A percentile compares a stretch with the other conserved stretches of the same genome.
phyloP scores from a whole-genome alignment of 2,329 filamentous ascomycete genomes.

The Talaromyces sp. region DNA sequence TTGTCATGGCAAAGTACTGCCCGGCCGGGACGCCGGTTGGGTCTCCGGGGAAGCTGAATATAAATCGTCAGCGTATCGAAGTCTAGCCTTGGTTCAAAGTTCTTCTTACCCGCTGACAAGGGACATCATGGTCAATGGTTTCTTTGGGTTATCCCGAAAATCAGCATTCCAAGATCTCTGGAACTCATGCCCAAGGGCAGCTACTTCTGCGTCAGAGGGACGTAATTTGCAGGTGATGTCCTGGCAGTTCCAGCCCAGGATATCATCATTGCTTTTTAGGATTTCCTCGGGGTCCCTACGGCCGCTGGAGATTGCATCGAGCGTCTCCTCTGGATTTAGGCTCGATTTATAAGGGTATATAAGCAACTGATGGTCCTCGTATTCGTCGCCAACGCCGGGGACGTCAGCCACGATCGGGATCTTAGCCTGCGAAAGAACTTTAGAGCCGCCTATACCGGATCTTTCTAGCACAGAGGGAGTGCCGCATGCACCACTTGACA shows the following conservation, averaged over 20 bases:
- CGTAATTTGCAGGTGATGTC: conserved; percentile 3
- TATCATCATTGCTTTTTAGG: neutral
- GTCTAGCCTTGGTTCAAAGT: neutral
- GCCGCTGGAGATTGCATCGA: conserved; percentile 2
- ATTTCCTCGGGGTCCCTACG: neutral
- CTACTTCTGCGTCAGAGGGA: conserved; percentile 3
- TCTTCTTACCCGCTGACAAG: neutral
- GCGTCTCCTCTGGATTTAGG: neutral
- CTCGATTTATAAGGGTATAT: conserved; percentile 1
- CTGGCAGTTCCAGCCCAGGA: conserved; percentile 1
- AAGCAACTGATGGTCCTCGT: conserved; percentile 3
- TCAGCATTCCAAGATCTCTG: neutral
- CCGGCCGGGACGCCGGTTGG: neutral
- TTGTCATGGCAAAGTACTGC: neutral
- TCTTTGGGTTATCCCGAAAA: neutral
- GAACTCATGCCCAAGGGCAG: neutral
- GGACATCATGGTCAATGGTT: neutral
- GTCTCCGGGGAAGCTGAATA: conserved; percentile 1
- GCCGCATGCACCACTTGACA: conserved; percentile 1
- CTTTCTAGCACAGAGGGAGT: conserved; percentile 3
- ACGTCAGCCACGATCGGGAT: conserved; percentile 1
- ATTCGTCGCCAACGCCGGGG: neutral
- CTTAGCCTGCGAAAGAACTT: neutral
- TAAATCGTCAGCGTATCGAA: neutral
- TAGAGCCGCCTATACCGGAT: neutral